Percentiles rank a stretch among this genome's conserved stretches.
Conservation (phyloP, 2,329 filamentous ascomycete species). For the Hymenoscyphus occultus region DNA sequence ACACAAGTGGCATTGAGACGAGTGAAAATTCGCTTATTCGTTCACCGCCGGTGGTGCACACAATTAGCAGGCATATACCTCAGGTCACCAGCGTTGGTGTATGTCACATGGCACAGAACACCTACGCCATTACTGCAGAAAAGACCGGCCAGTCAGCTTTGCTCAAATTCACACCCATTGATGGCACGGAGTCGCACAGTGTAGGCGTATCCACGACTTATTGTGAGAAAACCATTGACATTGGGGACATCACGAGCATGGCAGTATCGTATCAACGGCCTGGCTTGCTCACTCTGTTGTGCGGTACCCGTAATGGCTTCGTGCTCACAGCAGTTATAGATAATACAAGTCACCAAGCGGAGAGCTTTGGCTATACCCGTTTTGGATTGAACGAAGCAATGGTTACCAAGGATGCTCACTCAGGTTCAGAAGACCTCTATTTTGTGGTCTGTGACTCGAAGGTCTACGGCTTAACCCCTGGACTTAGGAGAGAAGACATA, state of each 20-base stretch:
- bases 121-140: conserved; percentile 25
- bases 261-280: conserved; percentile 13
- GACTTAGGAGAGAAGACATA: conserved; percentile 12
- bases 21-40: conserved; percentile 7
- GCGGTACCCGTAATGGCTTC: conserved; percentile 34
- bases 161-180: conserved; percentile 24
- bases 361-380: conserved; percentile 21
- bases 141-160: conserved; percentile 16
- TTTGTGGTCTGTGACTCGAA: conserved; percentile 50
- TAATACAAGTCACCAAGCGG: conserved; percentile 15
- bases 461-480: conserved; percentile 35
- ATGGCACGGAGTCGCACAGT: conserved; percentile 8
- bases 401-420: conserved; percentile 27
- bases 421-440: conserved; percentile 31
- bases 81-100: conserved; percentile 24
- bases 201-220: conserved; percentile 16
- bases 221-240: background rate
- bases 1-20: conserved; percentile 16
- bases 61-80: conserved; percentile 19
- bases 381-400: conserved; percentile 31
- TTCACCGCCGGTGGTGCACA: conserved; percentile 15
- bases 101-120: conserved; percentile 13
- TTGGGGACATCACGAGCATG: conserved; percentile 32
- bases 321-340: conserved; percentile 27
- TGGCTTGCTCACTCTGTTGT: conserved; percentile 26